phyloP scores from a whole-genome alignment of 371 early-diverging fungal genomes.

The Saksenaea oblongispora region DNA sequence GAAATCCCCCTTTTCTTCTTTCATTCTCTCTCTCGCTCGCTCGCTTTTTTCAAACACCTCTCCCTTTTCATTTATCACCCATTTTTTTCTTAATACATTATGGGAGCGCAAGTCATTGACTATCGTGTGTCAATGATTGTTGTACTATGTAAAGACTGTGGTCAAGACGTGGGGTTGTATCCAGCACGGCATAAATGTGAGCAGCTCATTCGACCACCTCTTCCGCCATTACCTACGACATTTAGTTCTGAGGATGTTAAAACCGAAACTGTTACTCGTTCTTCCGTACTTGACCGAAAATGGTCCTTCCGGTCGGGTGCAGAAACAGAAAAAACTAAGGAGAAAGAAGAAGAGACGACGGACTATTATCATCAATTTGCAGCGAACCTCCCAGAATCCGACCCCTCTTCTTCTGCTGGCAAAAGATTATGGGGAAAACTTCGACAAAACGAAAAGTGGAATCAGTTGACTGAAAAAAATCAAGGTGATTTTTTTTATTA shows the following conservation, averaged over 20 bases:
- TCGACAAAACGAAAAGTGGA: constrained; percentile 12
- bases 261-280: background rate
- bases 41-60: too few species aligned
- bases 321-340: background rate
- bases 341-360: background rate
- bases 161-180: constrained; percentile 55
- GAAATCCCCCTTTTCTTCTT: background rate
- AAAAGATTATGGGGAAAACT: constrained; percentile 13
- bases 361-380: constrained; percentile 15
- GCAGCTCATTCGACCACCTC: constrained; percentile 11
- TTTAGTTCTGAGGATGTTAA: background rate
- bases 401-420: constrained; percentile 3
- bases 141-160: constrained; percentile 56
- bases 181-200: constrained; percentile 53
- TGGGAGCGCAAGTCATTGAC: constrained; percentile 21
- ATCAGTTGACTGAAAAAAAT: constrained; percentile 1
- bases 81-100: background rate
- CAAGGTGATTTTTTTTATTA: background rate
- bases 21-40: too few species aligned
- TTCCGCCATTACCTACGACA: constrained; percentile 9
- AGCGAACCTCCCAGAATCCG: constrained; percentile 5
- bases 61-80: background rate
- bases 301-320: background rate
- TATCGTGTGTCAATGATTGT: constrained; percentile 52
- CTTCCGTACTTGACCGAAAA: background rate